Conservation (phyloP, 129 eudicot species). For the Escallonia herrerae region DNA sequence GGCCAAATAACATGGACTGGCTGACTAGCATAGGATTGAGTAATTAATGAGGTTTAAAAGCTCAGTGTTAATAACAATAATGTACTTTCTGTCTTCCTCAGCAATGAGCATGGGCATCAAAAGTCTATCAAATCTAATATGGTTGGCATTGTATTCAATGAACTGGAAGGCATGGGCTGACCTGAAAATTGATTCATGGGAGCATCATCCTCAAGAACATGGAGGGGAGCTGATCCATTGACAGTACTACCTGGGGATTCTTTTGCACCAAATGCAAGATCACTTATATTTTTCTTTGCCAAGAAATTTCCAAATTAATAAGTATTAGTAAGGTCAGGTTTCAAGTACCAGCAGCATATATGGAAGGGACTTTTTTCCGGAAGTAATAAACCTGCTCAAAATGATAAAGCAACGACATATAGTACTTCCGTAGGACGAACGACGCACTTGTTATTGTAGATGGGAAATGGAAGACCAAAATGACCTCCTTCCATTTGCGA, state of each 20-base stretch:
- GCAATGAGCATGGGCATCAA: not conserved
- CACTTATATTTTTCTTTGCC: not conserved
- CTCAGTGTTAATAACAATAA: too few relatives aligned
- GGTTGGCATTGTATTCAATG: not conserved
- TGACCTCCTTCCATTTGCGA: slow-evolving; percentile 86
- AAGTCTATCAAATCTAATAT: not conserved
- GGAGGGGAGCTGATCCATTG: slow-evolving; percentile 42
- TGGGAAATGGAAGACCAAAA: slow-evolving; percentile 53
- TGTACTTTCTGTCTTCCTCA: too few relatives aligned
- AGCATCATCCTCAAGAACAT: slow-evolving; percentile 27
- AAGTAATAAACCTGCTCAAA: slow-evolving; percentile 93
- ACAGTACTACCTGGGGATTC: slow-evolving; percentile 37
- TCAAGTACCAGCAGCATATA: slow-evolving; percentile 38
- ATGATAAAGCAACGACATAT: slow-evolving; percentile 78
- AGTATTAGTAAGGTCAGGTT: not conserved
- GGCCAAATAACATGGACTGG: too few relatives aligned
- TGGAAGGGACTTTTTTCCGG: slow-evolving; percentile 42
- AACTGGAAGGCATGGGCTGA: slow-evolving; percentile 3
- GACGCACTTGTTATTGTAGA: slow-evolving; percentile 71
- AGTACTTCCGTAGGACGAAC: slow-evolving; percentile 62
- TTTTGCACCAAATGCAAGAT: slow-evolving; percentile 13
- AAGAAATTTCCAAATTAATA: slow-evolving; percentile 1
- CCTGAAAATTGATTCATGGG: slow-evolving; percentile 47
- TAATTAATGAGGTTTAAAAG: too few relatives aligned
- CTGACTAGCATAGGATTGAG: too few relatives aligned